Conservation (phyloP, 1,139 yeast species). For the Ogataea hybrid region DNA sequence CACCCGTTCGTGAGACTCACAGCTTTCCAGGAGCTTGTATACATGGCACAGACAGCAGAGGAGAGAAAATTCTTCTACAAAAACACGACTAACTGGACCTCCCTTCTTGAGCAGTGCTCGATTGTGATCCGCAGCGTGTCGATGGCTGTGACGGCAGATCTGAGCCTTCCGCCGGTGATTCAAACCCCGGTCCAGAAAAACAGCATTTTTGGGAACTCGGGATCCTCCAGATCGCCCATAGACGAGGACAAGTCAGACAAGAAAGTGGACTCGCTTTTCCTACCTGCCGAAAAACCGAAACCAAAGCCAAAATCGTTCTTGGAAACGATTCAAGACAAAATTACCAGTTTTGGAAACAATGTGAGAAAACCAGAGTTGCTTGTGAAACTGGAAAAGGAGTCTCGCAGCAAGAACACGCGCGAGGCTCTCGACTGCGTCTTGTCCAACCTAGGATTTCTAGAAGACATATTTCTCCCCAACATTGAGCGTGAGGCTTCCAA, state of each 20-base stretch:
- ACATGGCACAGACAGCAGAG: conserved; percentile 50
- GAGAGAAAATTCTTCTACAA: conserved; percentile 53
- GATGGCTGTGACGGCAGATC: conserved; percentile 37
- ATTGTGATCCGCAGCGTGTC: conserved; percentile 48
- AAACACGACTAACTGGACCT: conserved; percentile 47
- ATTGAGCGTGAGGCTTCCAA: conserved; percentile 56
- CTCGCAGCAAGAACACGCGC: not conserved
- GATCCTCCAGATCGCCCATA: conserved; percentile 11
- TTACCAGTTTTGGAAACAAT: not conserved
- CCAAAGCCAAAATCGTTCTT: conserved; percentile 2
- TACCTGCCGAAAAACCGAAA: conserved; percentile 4
- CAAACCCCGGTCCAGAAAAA: conserved; percentile 1
- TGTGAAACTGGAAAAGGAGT: conserved; percentile 3
- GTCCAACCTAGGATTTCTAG: conserved; percentile 24
- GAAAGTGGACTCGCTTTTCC: conserved; percentile 4
- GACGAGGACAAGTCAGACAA: conserved; percentile 12
- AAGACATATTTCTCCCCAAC: conserved; percentile 47
- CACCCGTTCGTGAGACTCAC: conserved; percentile 60
- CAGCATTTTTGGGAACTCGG: conserved; percentile 20
- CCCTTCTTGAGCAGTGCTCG: conserved; percentile 58
- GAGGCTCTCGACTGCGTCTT: conserved; percentile 1
- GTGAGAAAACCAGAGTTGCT: conserved; percentile 4
- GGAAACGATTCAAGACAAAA: not conserved
- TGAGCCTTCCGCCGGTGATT: conserved; percentile 26
- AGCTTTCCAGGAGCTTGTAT: conserved; percentile 75